Evolutionary conservation across 2,329 filamentous ascomycete species (phyloP).

Genomic region (Trichoderma koningiopsis): DNA sequence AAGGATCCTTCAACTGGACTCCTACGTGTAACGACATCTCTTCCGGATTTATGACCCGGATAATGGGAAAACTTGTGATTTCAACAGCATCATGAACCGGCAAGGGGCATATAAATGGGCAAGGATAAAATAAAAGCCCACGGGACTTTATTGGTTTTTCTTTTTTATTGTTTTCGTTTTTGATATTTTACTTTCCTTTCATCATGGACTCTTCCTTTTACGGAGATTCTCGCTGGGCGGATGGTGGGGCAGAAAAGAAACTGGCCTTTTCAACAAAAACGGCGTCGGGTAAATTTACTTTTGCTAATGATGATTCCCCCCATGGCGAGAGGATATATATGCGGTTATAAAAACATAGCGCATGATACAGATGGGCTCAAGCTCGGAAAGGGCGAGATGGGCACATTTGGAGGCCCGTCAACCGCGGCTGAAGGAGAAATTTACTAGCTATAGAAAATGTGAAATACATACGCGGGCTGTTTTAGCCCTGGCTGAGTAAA

Average conservation of each 20-base stretch:
- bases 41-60: conserved; percentile 36
- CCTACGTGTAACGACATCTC: conserved; percentile 42
- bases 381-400: conserved; percentile 10
- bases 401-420: conserved; percentile 42
- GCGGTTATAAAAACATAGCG: conserved; percentile 8
- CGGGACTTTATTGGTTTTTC: conserved; percentile 32
- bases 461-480: conserved; percentile 3
- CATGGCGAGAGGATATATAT: conserved; percentile 33
- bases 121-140: conserved; percentile 36
- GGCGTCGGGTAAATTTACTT: conserved; percentile 40
- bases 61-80: conserved; percentile 45
- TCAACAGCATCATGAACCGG: conserved; percentile 50
- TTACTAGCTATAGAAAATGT: conserved; percentile 23
- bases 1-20: conserved; percentile 46
- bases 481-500: conserved; percentile 19
- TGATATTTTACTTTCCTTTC: background rate
- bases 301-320: conserved; percentile 44
- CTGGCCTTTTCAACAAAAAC: conserved; percentile 46
- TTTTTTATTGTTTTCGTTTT: background rate
- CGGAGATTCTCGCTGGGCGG: conserved; percentile 34
- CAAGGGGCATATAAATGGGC: conserved; percentile 40
- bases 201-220: conserved; percentile 30
- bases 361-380: conserved; percentile 5
- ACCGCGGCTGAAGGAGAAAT: conserved; percentile 44
- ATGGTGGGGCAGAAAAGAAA: conserved; percentile 40